phyloP scores from a whole-genome alignment of 805 yeast genomes.

The Saccharomycopsis microspora region DNA sequence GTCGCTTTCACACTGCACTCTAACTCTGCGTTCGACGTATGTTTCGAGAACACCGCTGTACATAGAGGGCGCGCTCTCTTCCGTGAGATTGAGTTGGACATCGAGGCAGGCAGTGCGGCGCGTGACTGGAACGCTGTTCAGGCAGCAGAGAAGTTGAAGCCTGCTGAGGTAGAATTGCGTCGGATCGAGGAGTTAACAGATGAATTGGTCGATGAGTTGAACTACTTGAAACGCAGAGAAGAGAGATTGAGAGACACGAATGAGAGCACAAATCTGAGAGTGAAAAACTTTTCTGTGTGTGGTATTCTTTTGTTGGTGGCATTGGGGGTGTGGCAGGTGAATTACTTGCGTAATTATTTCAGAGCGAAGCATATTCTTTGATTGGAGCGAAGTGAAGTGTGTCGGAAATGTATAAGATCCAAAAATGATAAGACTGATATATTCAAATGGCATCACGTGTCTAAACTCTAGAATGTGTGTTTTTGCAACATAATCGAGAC shows the following conservation, averaged over 20 bases:
- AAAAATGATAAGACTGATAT: not conserved
- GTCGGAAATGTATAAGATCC: not conserved
- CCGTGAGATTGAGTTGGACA: slow-evolving; percentile 79
- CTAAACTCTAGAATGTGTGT: not conserved
- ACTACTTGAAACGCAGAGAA: slow-evolving; percentile 79
- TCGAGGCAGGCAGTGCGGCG: slow-evolving; percentile 93
- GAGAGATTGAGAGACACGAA: slow-evolving; percentile 91
- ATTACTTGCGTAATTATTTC: slow-evolving; percentile 87
- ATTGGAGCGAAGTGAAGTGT: not conserved
- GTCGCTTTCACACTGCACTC: slow-evolving; percentile 80
- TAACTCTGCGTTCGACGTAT: slow-evolving; percentile 80
- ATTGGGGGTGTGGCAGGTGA: slow-evolving; percentile 87
- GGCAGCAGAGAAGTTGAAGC: slow-evolving; percentile 86
- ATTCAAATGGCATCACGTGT: slow-evolving; percentile 1
- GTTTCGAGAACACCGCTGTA: slow-evolving; percentile 58
- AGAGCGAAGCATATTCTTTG: slow-evolving; percentile 59
- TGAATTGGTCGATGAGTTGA: slow-evolving; percentile 71
- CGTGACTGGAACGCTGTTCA: slow-evolving; percentile 96
- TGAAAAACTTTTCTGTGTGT: slow-evolving; percentile 70
- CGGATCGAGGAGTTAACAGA: slow-evolving; percentile 76
- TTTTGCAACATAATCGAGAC: not conserved
- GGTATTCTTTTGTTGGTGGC: slow-evolving; percentile 59
- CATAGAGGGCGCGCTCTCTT: slow-evolving; percentile 32
- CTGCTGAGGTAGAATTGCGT: slow-evolving; percentile 83
- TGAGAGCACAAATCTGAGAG: slow-evolving; percentile 91